These are phyloP conservation scores for Kluyveromyces starmeri DNA, from an alignment of 805 yeast species.

Conservation along the genomic window DNA sequence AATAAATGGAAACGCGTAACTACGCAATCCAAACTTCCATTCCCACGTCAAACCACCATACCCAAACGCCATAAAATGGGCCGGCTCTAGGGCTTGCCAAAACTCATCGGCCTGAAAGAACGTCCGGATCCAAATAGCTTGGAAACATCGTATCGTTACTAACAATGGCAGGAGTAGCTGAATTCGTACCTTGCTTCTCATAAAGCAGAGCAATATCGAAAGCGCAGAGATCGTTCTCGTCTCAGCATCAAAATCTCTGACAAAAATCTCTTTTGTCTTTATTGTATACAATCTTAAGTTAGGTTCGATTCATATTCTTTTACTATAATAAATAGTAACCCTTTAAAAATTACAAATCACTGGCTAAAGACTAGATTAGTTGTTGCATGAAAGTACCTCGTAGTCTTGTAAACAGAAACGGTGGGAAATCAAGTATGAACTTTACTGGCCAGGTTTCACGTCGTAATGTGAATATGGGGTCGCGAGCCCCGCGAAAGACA, in stretches of 20 bases:
- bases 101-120: conserved; percentile 96
- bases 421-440: too few relatives aligned
- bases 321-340: too few relatives aligned
- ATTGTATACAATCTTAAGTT: too few relatives aligned
- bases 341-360: too few relatives aligned
- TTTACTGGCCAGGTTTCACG: conserved; percentile 60
- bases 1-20: conserved; percentile 70
- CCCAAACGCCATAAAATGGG: conserved; percentile 64
- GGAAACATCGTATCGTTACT: conserved; percentile 43
- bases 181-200: not conserved
- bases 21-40: conserved; percentile 69
- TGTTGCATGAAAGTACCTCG: too few relatives aligned
- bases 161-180: conserved; percentile 1
- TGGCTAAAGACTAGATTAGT: too few relatives aligned
- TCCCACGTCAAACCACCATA: conserved; percentile 92
- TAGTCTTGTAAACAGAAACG: too few relatives aligned
- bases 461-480: conserved; percentile 54
- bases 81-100: conserved; percentile 90
- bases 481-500: conserved; percentile 23
- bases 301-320: too few relatives aligned
- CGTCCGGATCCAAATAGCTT: conserved; percentile 56
- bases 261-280: too few relatives aligned
- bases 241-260: too few relatives aligned
- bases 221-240: too few relatives aligned
- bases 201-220: too few relatives aligned